Conservation (phyloP, 2,329 filamentous ascomycete genomes). For the Xylaria hypoxylon region DNA sequence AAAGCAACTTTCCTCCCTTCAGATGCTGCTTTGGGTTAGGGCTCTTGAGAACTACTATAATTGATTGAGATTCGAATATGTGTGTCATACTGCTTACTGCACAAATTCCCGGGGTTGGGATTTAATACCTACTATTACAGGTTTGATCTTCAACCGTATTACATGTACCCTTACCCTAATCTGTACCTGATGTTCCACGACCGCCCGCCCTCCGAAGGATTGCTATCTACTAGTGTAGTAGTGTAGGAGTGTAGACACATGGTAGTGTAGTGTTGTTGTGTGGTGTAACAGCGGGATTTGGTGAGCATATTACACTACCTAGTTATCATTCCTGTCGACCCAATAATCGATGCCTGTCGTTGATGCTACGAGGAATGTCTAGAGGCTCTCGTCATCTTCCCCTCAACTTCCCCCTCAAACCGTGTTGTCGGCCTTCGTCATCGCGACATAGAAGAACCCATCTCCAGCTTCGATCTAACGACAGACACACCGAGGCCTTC, state of each 20-base stretch:
- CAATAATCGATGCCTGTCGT: not conserved
- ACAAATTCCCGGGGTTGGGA: constrained; percentile 3
- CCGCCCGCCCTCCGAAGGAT: constrained; percentile 12
- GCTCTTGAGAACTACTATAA: too few relatives aligned
- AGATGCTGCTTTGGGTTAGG: not conserved
- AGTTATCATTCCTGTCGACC: not conserved
- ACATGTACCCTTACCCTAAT: too few relatives aligned
- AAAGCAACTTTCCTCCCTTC: constrained; percentile 9
- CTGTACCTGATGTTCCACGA: too few relatives aligned
- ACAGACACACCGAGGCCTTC: not conserved
- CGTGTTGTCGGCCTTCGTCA: not conserved
- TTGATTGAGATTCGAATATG: too few relatives aligned
- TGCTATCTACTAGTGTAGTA: not conserved
- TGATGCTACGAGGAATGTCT: not conserved
- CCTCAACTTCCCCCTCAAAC: constrained; percentile 1
- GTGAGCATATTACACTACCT: too few relatives aligned
- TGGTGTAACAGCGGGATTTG: too few relatives aligned
- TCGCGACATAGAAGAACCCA: not conserved
- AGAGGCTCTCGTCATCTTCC: constrained; percentile 3
- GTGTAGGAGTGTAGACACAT: too few relatives aligned
- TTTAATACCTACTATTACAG: constrained; percentile 1
- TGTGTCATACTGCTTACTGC: constrained; percentile 4
- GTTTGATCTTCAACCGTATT: not conserved
- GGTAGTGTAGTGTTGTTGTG: too few relatives aligned
- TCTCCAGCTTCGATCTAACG: constrained; percentile 3